Conservation (phyloP, 768 basidiomycete genomes). For the Amanita phalloides region DNA sequence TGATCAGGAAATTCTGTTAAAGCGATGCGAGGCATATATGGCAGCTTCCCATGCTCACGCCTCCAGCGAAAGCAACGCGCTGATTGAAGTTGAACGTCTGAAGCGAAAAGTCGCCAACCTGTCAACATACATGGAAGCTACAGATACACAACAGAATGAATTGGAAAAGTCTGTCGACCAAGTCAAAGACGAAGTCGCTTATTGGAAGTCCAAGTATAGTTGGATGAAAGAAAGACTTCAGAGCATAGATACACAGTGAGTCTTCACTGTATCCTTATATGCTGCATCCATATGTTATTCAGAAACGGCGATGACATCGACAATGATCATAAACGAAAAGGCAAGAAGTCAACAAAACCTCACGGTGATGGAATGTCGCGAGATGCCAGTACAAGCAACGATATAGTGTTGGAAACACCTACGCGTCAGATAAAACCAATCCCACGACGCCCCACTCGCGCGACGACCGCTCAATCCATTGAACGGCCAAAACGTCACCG, state of each 20-base stretch:
- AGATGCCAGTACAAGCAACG: too few species aligned
- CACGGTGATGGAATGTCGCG: not conserved
- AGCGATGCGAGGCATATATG: slow-evolving; percentile 31
- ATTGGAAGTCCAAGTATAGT: not conserved
- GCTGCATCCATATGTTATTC: not conserved
- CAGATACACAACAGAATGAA: not conserved
- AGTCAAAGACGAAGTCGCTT: not conserved
- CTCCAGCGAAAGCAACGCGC: slow-evolving; percentile 18
- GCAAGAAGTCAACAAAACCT: not conserved
- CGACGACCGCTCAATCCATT: not conserved
- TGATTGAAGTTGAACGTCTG: not conserved
- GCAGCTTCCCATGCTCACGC: slow-evolving; percentile 20
- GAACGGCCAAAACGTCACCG: not conserved
- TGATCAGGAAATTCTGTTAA: slow-evolving; percentile 32
- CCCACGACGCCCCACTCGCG: not conserved
- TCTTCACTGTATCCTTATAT: not conserved
- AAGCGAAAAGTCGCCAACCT: not conserved
- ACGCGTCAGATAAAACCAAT: not conserved
- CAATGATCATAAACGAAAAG: not conserved
- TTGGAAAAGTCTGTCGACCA: not conserved
- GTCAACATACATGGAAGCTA: not conserved
- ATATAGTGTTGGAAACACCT: not conserved
- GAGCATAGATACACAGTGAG: not conserved
- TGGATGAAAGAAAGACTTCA: not conserved
- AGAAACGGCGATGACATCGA: not conserved